Conservation (phyloP, 1,284 basidiomycete species). For the Leccinum subspadiceum region DNA sequence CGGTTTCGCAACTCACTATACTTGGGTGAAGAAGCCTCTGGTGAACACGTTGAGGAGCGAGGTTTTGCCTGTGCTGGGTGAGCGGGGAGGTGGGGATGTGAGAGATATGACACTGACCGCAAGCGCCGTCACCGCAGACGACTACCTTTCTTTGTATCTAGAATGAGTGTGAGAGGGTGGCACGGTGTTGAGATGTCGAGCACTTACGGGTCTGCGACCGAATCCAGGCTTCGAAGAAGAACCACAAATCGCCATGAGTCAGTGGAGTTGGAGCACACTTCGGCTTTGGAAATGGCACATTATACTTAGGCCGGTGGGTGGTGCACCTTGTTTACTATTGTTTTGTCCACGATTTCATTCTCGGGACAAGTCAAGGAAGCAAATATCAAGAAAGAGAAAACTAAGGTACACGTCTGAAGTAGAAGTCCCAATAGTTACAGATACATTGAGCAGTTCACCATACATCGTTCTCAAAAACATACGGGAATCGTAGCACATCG, state of each 20-base stretch:
- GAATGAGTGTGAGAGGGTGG: conserved; percentile 3
- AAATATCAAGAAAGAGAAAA: conserved; percentile 22
- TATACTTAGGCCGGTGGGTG: conserved; percentile 1
- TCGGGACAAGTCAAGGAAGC: not conserved
- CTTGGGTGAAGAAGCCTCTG: conserved; percentile 83
- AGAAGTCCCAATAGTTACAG: conserved; percentile 19
- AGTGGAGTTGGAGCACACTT: conserved; percentile 1
- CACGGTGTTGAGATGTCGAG: conserved; percentile 1
- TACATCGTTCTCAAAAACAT: conserved; percentile 16
- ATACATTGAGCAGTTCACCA: conserved; percentile 10
- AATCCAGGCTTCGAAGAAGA: conserved; percentile 50
- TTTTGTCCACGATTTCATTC: conserved; percentile 13
- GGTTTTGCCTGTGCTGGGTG: conserved; percentile 59
- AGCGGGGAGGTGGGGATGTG: conserved; percentile 17
- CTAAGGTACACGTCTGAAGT: conserved; percentile 11
- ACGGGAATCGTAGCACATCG: conserved; percentile 10
- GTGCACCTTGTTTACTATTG: conserved; percentile 21
- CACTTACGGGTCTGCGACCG: conserved; percentile 50
- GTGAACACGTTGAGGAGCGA: conserved; percentile 84
- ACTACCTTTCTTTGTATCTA: conserved; percentile 72
- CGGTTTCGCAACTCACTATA: conserved; percentile 60
- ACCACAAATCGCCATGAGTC: conserved; percentile 51
- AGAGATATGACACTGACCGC: conserved; percentile 50
- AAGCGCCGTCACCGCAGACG: conserved; percentile 91
- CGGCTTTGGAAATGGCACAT: not conserved